phyloP scores from a whole-genome alignment of 139 green algal genomes.

The Bryopsis sp. region DNA sequence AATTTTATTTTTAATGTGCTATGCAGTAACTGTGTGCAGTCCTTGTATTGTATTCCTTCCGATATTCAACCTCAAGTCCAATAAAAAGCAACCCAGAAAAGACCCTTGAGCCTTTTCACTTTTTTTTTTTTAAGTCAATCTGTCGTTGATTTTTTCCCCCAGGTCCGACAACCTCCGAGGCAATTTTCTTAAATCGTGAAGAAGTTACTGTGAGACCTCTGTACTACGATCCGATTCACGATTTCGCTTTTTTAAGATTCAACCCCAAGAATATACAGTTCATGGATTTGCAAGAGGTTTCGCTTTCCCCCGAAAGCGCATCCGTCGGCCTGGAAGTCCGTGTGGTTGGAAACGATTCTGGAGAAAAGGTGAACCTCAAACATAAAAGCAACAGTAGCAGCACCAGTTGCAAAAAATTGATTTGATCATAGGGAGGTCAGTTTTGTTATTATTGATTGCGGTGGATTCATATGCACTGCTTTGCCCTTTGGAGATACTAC shows the following conservation, averaged over 20 bases:
- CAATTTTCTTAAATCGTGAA: constrained; percentile 86
- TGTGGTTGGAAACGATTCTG: constrained; percentile 84
- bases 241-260: constrained; percentile 76
- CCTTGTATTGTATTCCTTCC: too few species aligned
- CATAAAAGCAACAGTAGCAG: not conserved
- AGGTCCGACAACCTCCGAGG: constrained; percentile 76
- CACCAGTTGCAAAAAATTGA: constrained; percentile 1
- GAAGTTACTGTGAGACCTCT: constrained; percentile 59
- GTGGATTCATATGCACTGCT: too few species aligned
- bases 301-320: constrained; percentile 64
- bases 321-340: constrained; percentile 79
- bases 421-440: too few species aligned
- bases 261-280: constrained; percentile 64
- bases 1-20: too few species aligned
- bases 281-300: constrained; percentile 51
- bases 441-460: too few species aligned
- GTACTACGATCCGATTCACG: constrained; percentile 66
- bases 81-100: too few species aligned
- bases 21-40: too few species aligned
- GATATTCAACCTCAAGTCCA: too few species aligned
- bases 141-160: too few species aligned
- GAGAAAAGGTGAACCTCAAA: constrained; percentile 56
- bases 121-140: too few species aligned
- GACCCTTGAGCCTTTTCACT: too few species aligned
- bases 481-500: too few species aligned